Base-by-base conservation (phyloP, 2,329 filamentous ascomycete genomes). In the Aureobasidium sp. region DNA sequence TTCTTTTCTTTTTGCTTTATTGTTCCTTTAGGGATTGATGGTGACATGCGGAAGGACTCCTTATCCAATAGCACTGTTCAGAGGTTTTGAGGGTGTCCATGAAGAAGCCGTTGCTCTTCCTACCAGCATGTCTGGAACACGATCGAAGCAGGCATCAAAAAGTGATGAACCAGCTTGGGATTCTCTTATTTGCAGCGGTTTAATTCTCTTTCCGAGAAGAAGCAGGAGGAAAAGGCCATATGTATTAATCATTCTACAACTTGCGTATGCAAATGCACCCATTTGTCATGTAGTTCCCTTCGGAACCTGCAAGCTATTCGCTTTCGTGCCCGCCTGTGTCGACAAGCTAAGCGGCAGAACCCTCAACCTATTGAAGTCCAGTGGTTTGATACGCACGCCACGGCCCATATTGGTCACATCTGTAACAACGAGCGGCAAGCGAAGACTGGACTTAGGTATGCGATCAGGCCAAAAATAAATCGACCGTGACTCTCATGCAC, bases 161-260 rank as follows among this genome's bases (percentile, higher is more conserved):
- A 57, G 53, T 43, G 41, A 44, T 20, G 53, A 8, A 36, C 13
- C 13, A 29, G 29, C 32, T 36, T 47, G n/a, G 27, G 27, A 34
- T 7, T 52, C 37, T 50, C 36, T 24, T 17, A 39, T 52, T 32
- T 32, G 39, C 27, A 57, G 39, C 39, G 53, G 10, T 9, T 32
- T 17, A 46, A n/a, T 20, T 15, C 27, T 37, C 46, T 59, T 39
- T 26, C 5, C 17, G 41, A 32, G 27, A 41, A 10, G 12, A n/a
- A 37, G 34, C 32, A 39, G 32, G n/a, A 47, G 29, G 43, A 29
- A 48, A 43, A n/a, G 24, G 32, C 20, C 29, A 47, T 48, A 48
- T 59, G 55, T 59, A 59, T 59, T 59, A 59, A 59, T 59, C 34
- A 20, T 48, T 59, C 8, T 29, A 43, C 52, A 32, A 44, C 15